Percentiles rank a stretch among this genome's conserved stretches.
phyloP scores from a whole-genome alignment of 805 yeast species.

The Wickerhamomyces xylosicus region DNA sequence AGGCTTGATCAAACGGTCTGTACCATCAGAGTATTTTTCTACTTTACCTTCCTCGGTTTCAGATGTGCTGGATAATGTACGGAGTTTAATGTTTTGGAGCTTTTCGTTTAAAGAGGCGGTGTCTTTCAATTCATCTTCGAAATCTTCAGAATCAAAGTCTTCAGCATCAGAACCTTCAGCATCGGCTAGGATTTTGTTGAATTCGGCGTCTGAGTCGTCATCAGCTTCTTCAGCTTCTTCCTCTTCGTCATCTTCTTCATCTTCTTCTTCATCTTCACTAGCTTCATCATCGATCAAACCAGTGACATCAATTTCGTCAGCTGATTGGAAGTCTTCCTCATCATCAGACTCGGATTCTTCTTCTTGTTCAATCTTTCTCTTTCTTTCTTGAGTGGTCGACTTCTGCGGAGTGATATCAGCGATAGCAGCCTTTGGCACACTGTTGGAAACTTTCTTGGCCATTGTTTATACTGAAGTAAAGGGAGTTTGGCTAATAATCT shows the following conservation, averaged over 20 bases:
- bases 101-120: constrained; percentile 40
- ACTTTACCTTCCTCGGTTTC: constrained; percentile 18
- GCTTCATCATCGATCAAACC: constrained; percentile 28
- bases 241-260: constrained; percentile 12
- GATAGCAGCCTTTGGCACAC: not conserved
- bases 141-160: constrained; percentile 31
- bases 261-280: constrained; percentile 8
- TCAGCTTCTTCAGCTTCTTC: constrained; percentile 6
- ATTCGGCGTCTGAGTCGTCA: constrained; percentile 49
- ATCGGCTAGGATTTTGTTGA: constrained; percentile 48
- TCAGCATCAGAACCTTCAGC: constrained; percentile 28
- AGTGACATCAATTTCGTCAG: constrained; percentile 16
- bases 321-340: constrained; percentile 11
- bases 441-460: constrained; percentile 1
- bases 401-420: not conserved
- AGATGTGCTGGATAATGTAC: constrained; percentile 35
- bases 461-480: not conserved
- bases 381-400: constrained; percentile 5
- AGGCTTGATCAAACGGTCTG: constrained; percentile 67
- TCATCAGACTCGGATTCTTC: constrained; percentile 5
- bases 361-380: constrained; percentile 13
- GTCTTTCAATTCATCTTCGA: constrained; percentile 46
- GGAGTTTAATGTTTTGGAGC: constrained; percentile 44
- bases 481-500: no score
- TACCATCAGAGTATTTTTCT: constrained; percentile 66